These are phyloP conservation scores for Elsinoe ampelina DNA, from an alignment of 2,329 filamentous ascomycete genomes.

Conservation along the genomic window DNA sequence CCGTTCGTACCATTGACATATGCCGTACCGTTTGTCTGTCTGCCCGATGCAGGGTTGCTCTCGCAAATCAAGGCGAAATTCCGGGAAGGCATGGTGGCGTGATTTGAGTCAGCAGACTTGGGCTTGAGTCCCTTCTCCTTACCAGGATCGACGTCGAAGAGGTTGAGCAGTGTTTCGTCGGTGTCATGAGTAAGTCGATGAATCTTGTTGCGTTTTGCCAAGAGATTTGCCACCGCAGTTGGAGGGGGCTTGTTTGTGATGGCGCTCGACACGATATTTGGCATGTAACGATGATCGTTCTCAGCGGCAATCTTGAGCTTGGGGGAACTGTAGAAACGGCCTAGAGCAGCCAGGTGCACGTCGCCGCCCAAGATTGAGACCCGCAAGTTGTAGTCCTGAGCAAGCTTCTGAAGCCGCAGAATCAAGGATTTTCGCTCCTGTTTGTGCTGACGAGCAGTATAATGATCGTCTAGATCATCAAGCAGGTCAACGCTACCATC, in stretches of 20 bases:
- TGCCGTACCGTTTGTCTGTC: conserved; percentile 17
- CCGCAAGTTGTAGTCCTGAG: conserved; percentile 47
- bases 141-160: conserved; percentile 53
- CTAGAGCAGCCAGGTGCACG: conserved; percentile 54
- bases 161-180: conserved; percentile 54
- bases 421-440: conserved; percentile 69
- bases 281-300: conserved; percentile 53
- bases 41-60: conserved; percentile 25
- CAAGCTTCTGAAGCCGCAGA: conserved; percentile 52
- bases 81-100: conserved; percentile 70
- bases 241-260: conserved; percentile 62
- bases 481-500: conserved; percentile 64
- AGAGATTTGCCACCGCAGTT: conserved; percentile 54
- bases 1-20: neutral
- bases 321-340: conserved; percentile 55
- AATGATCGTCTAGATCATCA: conserved; percentile 60
- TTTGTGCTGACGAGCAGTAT: conserved; percentile 88
- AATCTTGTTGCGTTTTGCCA: conserved; percentile 55
- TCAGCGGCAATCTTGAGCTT: conserved; percentile 48
- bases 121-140: conserved; percentile 34
- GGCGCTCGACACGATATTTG: conserved; percentile 54
- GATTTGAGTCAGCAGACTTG: conserved; percentile 64
- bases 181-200: conserved; percentile 54
- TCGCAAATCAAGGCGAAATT: conserved; percentile 58
- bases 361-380: conserved; percentile 56